phyloP scores from a whole-genome alignment of 208 protist genomes.

The Polymyxa betae region DNA sequence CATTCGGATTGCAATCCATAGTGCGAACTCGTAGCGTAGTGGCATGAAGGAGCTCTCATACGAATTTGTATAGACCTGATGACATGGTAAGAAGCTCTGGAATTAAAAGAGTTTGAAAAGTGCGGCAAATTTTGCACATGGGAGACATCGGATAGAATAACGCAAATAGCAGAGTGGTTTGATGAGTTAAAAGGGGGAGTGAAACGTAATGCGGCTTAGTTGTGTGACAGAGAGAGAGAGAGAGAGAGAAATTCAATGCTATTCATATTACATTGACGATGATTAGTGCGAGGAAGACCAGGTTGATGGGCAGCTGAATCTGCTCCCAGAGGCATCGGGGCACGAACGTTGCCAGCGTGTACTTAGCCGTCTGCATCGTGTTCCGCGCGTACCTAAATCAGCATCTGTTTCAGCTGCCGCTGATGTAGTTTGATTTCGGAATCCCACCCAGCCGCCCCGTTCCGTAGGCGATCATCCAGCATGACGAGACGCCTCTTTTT shows the following conservation, averaged over 20 bases:
- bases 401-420: neutral
- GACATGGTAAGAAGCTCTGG: no score
- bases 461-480: constrained; percentile 34
- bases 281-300: constrained; percentile 20
- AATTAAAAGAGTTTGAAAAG: no score
- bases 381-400: constrained; percentile 1
- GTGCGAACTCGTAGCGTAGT: neutral
- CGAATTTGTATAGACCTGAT: neutral
- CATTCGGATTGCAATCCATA: constrained; percentile 8
- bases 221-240: neutral
- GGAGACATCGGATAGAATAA: no score
- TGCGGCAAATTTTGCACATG: no score
- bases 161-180: no score
- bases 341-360: constrained; percentile 35
- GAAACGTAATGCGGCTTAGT: no score
- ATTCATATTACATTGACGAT: neutral
- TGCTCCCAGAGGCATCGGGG: neutral
- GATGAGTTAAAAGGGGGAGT: no score
- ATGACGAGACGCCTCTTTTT: neutral
- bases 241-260: neutral
- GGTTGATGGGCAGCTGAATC: constrained; percentile 22
- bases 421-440: neutral
- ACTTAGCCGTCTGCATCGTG: constrained; percentile 41
- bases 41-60: constrained; percentile 18
- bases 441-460: neutral